Evolutionary conservation across 2,329 filamentous ascomycete species (phyloP).

Genomic region (Diaporthe humulicola): DNA sequence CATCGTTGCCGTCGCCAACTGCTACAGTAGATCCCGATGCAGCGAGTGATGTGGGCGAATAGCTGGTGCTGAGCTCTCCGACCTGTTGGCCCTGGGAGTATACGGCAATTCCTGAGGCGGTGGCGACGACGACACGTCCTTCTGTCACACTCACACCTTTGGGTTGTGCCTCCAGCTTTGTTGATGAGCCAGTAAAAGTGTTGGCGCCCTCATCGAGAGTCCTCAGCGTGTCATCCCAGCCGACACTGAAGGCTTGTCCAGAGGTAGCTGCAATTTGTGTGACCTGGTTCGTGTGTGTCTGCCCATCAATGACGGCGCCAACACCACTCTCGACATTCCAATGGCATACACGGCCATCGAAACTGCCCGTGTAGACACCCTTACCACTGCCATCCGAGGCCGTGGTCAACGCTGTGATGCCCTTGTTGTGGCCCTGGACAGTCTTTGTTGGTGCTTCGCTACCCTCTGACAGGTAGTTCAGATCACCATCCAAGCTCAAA

Average conservation of each 20-base stretch:
- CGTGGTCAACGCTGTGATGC: conserved; percentile 81
- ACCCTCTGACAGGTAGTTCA: conserved; percentile 87
- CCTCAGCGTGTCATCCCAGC: conserved; percentile 93
- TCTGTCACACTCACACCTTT: conserved; percentile 75
- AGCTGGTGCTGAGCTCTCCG: conserved; percentile 70
- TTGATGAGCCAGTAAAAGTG: conserved; percentile 78
- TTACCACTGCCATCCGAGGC: conserved; percentile 68
- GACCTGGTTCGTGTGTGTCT: conserved; percentile 88
- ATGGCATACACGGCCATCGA: conserved; percentile 86
- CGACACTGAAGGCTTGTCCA: conserved; percentile 84
- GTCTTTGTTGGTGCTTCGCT: conserved; percentile 77
- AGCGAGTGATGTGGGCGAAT: conserved; percentile 78
- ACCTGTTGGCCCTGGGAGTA: conserved; percentile 73
- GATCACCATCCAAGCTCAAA: conserved; percentile 86
- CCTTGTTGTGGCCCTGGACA: conserved; percentile 91
- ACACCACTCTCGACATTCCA: conserved; percentile 83
- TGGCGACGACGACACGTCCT: conserved; percentile 69
- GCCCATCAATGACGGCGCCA: conserved; percentile 81
- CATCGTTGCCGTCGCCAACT: conserved; percentile 77
- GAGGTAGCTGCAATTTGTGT: conserved; percentile 76
- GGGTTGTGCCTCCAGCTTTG: conserved; percentile 83
- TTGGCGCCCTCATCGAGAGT: conserved; percentile 80
- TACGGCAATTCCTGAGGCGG: conserved; percentile 63
- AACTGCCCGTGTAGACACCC: conserved; percentile 89
- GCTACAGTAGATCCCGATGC: conserved; percentile 77